phyloP scores from a whole-genome alignment of 768 basidiomycete genomes.

The Russula emetica region DNA sequence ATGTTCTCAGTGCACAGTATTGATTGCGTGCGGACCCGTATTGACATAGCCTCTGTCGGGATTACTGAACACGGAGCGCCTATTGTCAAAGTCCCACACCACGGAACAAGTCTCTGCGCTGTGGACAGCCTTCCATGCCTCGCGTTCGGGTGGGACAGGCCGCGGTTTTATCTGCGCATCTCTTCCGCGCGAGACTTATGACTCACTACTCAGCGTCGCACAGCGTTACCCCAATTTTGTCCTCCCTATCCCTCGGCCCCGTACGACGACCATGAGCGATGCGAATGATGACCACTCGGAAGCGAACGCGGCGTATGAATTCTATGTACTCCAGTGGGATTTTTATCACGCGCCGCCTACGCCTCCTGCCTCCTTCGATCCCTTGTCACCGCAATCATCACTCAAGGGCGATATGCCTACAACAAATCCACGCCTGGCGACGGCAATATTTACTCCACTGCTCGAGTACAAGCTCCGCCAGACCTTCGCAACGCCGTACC shows the following conservation, averaged over 20 bases:
- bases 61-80: slow-evolving; percentile 71
- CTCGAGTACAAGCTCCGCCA: slow-evolving; percentile 87
- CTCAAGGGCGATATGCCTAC: slow-evolving; percentile 30
- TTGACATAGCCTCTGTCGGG: slow-evolving; percentile 69
- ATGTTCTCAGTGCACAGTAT: neutral
- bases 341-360: slow-evolving; percentile 69
- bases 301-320: slow-evolving; percentile 55
- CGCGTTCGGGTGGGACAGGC: slow-evolving; percentile 73
- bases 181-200: slow-evolving; percentile 68
- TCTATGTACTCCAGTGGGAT: slow-evolving; percentile 86
- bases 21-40: slow-evolving; percentile 1
- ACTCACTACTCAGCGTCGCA: slow-evolving; percentile 60
- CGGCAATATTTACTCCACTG: slow-evolving; percentile 87
- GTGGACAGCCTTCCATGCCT: slow-evolving; percentile 87
- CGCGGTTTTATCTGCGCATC: slow-evolving; percentile 83
- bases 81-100: slow-evolving; percentile 66
- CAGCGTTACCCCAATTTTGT: slow-evolving; percentile 73
- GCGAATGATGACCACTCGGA: slow-evolving; percentile 37
- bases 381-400: slow-evolving; percentile 41
- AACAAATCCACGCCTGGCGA: slow-evolving; percentile 54
- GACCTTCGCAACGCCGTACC: slow-evolving; percentile 84
- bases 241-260: slow-evolving; percentile 63
- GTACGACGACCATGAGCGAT: slow-evolving; percentile 38
- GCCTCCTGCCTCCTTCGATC: slow-evolving; percentile 43
- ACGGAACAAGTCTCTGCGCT: slow-evolving; percentile 69